phyloP scores from a whole-genome alignment of 495 filamentous ascomycete genomes.

The Trichoderma virens region DNA sequence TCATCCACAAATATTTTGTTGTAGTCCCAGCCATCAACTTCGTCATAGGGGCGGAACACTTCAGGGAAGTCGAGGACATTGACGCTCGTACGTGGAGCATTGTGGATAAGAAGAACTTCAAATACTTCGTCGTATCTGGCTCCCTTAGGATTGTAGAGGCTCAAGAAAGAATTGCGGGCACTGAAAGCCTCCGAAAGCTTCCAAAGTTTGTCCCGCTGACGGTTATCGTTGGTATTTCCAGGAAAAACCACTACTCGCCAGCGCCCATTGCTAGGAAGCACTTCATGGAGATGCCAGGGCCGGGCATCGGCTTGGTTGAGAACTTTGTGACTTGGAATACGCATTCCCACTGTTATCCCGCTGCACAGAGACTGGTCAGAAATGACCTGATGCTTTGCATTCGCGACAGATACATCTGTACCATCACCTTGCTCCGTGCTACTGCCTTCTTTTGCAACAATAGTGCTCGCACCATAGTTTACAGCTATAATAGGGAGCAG shows the following conservation, averaged over 20 bases:
- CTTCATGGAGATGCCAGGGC: conserved; percentile 45
- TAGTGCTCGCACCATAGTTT: conserved; percentile 22
- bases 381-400: background rate
- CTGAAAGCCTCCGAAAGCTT: background rate
- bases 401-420: background rate
- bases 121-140: conserved; percentile 25
- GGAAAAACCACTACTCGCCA: conserved; percentile 59
- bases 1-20: conserved; percentile 61
- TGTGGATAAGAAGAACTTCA: conserved; percentile 54
- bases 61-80: conserved; percentile 50
- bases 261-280: conserved; percentile 45
- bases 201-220: background rate
- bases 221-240: conserved; percentile 42
- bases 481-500: conserved; percentile 16
- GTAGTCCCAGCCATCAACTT: conserved; percentile 56
- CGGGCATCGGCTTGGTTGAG: conserved; percentile 52
- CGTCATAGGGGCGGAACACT: conserved; percentile 48
- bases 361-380: background rate
- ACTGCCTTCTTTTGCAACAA: conserved; percentile 21
- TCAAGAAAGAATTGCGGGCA: background rate
- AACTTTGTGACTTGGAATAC: conserved; percentile 52
- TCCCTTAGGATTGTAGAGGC: background rate
- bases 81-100: conserved; percentile 35
- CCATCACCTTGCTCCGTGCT: background rate
- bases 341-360: conserved; percentile 30